Evolutionary conservation across 1,284 basidiomycete genomes (phyloP).

Genomic region (Cutaneotrichosporon spelunceum): DNA sequence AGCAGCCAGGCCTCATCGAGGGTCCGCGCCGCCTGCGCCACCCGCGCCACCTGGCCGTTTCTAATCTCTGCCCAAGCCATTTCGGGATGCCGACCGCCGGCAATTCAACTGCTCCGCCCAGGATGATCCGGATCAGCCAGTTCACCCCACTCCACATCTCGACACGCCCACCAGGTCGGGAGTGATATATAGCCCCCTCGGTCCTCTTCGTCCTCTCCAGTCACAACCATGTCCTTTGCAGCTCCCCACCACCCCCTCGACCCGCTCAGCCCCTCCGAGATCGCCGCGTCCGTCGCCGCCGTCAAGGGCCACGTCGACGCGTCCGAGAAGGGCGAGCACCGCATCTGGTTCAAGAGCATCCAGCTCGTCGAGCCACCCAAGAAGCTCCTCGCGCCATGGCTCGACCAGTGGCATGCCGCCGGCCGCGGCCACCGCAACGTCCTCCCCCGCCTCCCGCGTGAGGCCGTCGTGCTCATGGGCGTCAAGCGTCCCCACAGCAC

Average conservation of each 20-base stretch:
- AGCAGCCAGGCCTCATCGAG: not conserved
- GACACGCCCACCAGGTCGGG: not conserved
- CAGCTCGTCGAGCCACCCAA: constrained; percentile 37
- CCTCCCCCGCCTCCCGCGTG: constrained; percentile 16
- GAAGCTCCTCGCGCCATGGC: constrained; percentile 31
- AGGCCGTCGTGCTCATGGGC: constrained; percentile 26
- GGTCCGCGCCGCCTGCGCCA: too few species aligned
- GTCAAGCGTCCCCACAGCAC: constrained; percentile 17
- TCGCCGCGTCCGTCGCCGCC: constrained; percentile 29
- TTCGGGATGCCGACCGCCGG: too few species aligned
- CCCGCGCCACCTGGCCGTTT: too few species aligned
- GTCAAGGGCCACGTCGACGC: constrained; percentile 13
- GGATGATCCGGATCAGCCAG: not conserved
- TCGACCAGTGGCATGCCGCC: constrained; percentile 23
- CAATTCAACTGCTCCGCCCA: not conserved
- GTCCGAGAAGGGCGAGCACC: constrained; percentile 14
- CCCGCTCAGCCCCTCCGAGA: constrained; percentile 47
- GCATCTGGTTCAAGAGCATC: constrained; percentile 39
- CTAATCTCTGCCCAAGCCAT: too few species aligned
- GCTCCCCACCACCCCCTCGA: constrained; percentile 49
- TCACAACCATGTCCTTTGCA: not conserved
- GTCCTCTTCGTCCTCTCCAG: not conserved
- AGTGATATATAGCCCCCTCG: not conserved
- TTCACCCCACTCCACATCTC: not conserved
- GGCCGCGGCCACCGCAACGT: constrained; percentile 5